Evolutionary conservation across 306 rosid genomes (phyloP).

Genomic region (Cercis canadensis): DNA sequence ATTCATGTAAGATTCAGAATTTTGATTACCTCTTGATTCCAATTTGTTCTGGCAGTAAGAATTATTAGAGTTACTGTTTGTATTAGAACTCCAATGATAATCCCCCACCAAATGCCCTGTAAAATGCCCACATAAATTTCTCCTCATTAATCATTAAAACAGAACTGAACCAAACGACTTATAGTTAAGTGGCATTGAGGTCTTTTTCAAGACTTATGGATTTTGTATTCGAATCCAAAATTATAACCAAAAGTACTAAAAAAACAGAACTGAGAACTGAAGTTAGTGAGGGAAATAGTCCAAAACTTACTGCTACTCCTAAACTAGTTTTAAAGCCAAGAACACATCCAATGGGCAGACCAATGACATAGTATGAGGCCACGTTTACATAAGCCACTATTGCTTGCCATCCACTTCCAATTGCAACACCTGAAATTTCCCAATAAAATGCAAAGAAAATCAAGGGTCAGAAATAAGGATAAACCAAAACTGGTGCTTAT

Average conservation of each 20-base stretch:
- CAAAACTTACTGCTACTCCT: conserved; percentile 63
- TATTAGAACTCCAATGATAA: conserved; percentile 73
- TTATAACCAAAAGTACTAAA: no score
- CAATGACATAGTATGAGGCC: conserved; percentile 60
- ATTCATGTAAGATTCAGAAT: not conserved
- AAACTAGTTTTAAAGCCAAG: conserved; percentile 66
- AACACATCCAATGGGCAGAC: conserved; percentile 72
- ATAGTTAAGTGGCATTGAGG: no score
- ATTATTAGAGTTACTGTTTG: conserved; percentile 64
- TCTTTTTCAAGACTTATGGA: no score
- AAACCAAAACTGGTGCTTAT: no score
- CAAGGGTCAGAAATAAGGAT: not conserved
- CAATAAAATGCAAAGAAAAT: not conserved
- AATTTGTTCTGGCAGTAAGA: conserved; percentile 67
- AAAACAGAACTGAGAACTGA: not conserved
- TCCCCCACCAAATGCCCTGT: conserved; percentile 84
- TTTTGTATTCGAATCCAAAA: no score
- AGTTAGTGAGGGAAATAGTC: not conserved
- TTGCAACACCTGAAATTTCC: conserved; percentile 65
- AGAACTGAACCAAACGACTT: no score
- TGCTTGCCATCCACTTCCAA: conserved; percentile 89
- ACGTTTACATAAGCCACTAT: conserved; percentile 77
- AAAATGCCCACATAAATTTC: not conserved
- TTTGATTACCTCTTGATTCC: conserved; percentile 62
- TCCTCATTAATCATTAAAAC: not conserved